These are phyloP conservation scores for Rhynchosporium graminicola DNA, from an alignment of 2,329 filamentous ascomycete genomes.

Conservation along the genomic window DNA sequence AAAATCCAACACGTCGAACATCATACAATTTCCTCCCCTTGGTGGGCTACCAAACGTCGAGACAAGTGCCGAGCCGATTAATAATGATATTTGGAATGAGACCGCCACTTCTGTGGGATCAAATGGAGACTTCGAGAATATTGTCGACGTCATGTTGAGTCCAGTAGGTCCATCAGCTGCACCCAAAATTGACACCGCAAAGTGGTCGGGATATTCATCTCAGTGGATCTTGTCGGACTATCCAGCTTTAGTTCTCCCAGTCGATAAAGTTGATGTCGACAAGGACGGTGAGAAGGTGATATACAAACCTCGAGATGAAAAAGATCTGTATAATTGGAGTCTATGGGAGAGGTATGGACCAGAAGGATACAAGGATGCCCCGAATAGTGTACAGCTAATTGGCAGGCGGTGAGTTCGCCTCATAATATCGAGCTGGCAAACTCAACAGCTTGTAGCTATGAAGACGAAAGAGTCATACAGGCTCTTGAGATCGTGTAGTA, in stretches of 20 bases:
- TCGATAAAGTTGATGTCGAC: slow-evolving; percentile 41
- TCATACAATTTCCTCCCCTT: slow-evolving; percentile 46
- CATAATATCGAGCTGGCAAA: slow-evolving; percentile 18
- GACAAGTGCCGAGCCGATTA: slow-evolving; percentile 41
- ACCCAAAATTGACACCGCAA: slow-evolving; percentile 51
- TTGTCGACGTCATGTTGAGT: slow-evolving; percentile 63
- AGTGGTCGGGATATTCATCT: slow-evolving; percentile 65
- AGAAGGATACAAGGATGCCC: slow-evolving; percentile 44
- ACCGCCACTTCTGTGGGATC: slow-evolving; percentile 39
- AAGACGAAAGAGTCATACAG: slow-evolving; percentile 44
- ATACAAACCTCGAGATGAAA: slow-evolving; percentile 41
- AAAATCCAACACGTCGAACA: slow-evolving; percentile 47
- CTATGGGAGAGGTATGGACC: slow-evolving; percentile 42
- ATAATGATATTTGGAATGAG: slow-evolving; percentile 33
- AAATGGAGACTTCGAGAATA: slow-evolving; percentile 31
- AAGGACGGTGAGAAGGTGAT: slow-evolving; percentile 35
- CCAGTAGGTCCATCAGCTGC: slow-evolving; percentile 58
- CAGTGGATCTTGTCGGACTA: slow-evolving; percentile 73
- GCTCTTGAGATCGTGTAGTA: slow-evolving; percentile 41
- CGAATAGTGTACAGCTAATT: slow-evolving; percentile 46
- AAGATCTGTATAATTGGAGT: slow-evolving; percentile 39
- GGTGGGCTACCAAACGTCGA: slow-evolving; percentile 44
- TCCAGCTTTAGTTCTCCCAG: slow-evolving; percentile 62
- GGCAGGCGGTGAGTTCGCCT: slow-evolving; percentile 35
- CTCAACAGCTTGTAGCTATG: slow-evolving; percentile 35